Evolutionary conservation across 2,329 filamentous ascomycete genomes (phyloP), one percentile per base, ranked within the genome.

Genomic region (Sphaerulina vaccinii): DNA sequence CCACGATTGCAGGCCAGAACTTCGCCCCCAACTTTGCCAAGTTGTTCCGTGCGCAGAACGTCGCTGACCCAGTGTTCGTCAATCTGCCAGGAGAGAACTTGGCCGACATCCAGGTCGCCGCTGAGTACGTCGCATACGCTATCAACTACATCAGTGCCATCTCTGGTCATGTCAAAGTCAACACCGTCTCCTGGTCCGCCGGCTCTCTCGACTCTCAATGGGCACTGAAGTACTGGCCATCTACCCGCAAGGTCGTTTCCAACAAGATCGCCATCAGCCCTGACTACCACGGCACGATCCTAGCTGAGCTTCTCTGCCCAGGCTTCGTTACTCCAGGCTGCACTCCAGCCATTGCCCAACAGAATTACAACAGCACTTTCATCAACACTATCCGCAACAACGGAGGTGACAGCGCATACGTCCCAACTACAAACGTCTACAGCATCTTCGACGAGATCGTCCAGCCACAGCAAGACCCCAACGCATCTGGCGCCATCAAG

Each of bases 161-260:
- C 51, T 70, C 68, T 29, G 51, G 58, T 29, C 63, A 66, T 33
- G 55, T 58, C 27, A 71, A 74, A 19, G 67, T 78, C n/a, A 67
- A 68, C 23, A 68, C 79, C n/a, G 66, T 82, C 19, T 72, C 72
- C 10, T 82, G 76, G 77, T 80, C 77, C 0, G 78, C 82, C 61
- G 79, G 79, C 18, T 75, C 73, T 32, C 62, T 82, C 1, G 69
- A 78, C 51, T 70, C 72, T 0, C 80, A 83, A 62, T 83, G 79
- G 80, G 77, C 75, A 0, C 66, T 80, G 52, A 81, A 80, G 55
- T 81, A 80, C 68, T 82, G 76, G 76, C 77, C 77, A 0, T 77
- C 74, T 1, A 77, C 74, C 2, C 73, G 73, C 9, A 57, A 58
- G 1, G 66, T 68, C 1, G 68, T 77, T 4, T 66, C 68, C 36